Base-by-base conservation (phyloP, 768 basidiomycete species). In the Trametes cinnabarina region DNA sequence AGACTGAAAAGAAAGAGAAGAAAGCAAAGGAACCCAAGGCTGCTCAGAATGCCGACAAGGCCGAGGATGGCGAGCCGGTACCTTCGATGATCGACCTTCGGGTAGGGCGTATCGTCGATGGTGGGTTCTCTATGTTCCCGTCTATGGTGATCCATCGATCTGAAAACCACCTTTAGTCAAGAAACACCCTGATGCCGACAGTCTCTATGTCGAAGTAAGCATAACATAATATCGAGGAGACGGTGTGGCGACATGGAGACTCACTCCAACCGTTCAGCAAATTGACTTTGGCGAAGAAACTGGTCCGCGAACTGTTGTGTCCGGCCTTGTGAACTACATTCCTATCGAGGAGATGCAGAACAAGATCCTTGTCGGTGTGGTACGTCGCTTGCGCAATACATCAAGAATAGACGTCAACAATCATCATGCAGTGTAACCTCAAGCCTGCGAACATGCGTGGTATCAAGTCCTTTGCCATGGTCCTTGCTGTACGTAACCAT, bases 31-130 rank as follows among this genome's bases (percentile, higher is more conserved):
- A 61, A 44, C 50, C 59, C 50, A 61, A 61, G 40, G 73, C 50
- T 30, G 46, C 30, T 22, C 54, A 47, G 41, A 43, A 42, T 26
- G 51, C 37, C n/a, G 52, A 52, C 39, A 52, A 53, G 53, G 77
- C 81, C 43, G 84, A 82, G 57, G 94, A 93, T 2, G 84, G 87
- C n/a, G 87, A 88, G 62, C 94, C 95, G 32, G 78, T 87, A 17
- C 97, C 97, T 14, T 94, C 92, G 42, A 98, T 98, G 95, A 90
- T 99, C 66, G 97, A 99, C 66, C 80, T 99, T 60, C 83, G 96
- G 44, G 93, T 99, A 3, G 96, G 97, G 3, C 87, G 85, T 64
- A 96, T 98, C 62, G 75, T 98, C 17, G 91, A 97, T 69, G 85
- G 94, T 96, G 65, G 69, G 84, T 73, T 30, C 6, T 40, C 1